Evolutionary conservation across 192 early-diverging fungal genomes (phyloP).

Genomic region (Backusella luteola): DNA sequence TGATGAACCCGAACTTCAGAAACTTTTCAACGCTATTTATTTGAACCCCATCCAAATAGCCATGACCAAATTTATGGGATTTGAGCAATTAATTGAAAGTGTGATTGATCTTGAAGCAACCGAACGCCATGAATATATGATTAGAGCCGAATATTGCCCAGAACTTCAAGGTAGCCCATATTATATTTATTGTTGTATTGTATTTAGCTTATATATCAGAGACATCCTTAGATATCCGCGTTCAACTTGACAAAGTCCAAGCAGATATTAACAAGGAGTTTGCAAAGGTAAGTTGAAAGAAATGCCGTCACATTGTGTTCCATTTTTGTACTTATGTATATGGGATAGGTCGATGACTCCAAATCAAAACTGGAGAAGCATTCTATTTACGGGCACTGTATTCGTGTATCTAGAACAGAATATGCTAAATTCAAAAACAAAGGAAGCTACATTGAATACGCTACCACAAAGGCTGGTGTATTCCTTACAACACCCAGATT

Average conservation of each 20-base stretch:
- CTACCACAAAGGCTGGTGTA: slow-evolving; percentile 87
- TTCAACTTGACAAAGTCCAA: slow-evolving; percentile 52
- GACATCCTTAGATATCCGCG: slow-evolving; percentile 34
- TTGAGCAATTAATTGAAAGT: slow-evolving; percentile 85
- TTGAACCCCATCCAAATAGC: slow-evolving; percentile 49
- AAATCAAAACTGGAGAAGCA: slow-evolving; percentile 91
- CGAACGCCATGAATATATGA: slow-evolving; percentile 83
- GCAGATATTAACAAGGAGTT: slow-evolving; percentile 63
- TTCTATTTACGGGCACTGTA: slow-evolving; percentile 78
- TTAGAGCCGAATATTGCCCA: slow-evolving; percentile 84
- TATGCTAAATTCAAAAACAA: slow-evolving; percentile 68
- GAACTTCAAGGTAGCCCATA: slow-evolving; percentile 58
- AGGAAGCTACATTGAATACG: slow-evolving; percentile 75
- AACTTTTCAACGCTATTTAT: slow-evolving; percentile 57
- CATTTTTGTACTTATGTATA: neutral
- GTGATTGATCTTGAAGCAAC: slow-evolving; percentile 86
- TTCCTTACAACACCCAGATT: slow-evolving; percentile 81
- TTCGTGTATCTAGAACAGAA: slow-evolving; percentile 72
- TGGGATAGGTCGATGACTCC: slow-evolving; percentile 59
- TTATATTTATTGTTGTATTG: too few species aligned
- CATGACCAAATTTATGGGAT: slow-evolving; percentile 54
- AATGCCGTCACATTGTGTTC: neutral
- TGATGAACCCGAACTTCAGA: slow-evolving; percentile 19
- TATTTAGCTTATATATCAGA: neutral
- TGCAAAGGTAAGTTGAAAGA: slow-evolving; percentile 37